Conservation (phyloP, 768 basidiomycete genomes). For the Lentinula edodes region DNA sequence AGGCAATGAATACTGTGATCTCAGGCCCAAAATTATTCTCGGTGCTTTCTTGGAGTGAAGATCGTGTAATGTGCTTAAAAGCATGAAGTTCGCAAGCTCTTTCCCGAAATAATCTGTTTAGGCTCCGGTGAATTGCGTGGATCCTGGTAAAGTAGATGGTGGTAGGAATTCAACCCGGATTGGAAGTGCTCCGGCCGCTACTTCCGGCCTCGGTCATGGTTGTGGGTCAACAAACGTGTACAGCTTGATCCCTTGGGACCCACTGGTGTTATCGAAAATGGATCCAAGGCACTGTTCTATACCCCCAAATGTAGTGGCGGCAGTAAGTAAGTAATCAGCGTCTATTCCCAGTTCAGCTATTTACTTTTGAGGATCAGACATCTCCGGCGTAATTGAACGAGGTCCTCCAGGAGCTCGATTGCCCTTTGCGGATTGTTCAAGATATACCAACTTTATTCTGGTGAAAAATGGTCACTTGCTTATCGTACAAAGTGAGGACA, state of each 20-base stretch:
- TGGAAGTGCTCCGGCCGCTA: too few species aligned
- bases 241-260: too few species aligned
- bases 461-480: neutral
- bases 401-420: neutral
- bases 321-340: neutral
- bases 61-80: conserved; percentile 49
- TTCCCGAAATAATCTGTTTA: conserved; percentile 6
- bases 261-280: neutral
- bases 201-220: too few species aligned
- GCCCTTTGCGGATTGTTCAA: neutral
- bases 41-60: conserved; percentile 30
- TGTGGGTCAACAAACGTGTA: too few species aligned
- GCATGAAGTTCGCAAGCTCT: conserved; percentile 38
- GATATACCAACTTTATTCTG: neutral
- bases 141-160: conserved; percentile 2
- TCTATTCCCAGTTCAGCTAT: neutral
- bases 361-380: too few species aligned
- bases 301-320: neutral
- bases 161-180: too few species aligned
- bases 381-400: neutral
- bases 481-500: neutral
- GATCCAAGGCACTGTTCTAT: neutral
- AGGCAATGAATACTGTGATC: too few species aligned
- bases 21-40: too few species aligned
- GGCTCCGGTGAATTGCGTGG: conserved; percentile 10